phyloP scores from a whole-genome alignment of 495 filamentous ascomycete species.

The Aspergillus haitiensis region DNA sequence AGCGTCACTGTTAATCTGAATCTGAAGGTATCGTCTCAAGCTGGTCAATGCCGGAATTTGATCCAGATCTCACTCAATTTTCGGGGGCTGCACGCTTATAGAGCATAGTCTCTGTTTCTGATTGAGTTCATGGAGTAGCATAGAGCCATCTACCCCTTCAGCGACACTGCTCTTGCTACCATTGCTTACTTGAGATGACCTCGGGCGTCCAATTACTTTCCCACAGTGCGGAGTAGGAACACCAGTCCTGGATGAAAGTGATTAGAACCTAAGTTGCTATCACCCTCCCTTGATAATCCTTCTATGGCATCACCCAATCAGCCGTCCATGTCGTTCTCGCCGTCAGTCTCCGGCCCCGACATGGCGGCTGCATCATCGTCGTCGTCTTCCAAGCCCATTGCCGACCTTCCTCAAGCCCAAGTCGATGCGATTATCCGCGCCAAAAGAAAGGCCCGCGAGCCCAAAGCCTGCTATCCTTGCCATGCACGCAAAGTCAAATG shows the following conservation, averaged over 20 bases:
- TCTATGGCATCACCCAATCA: conserved; percentile 44
- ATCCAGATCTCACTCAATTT: too few relatives aligned
- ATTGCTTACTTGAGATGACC: too few relatives aligned
- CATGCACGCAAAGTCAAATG: conserved; percentile 74
- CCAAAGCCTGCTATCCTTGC: conserved; percentile 69
- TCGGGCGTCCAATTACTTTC: too few relatives aligned
- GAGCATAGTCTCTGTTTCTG: too few relatives aligned
- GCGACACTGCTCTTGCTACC: too few relatives aligned
- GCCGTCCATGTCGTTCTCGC: conserved; percentile 39
- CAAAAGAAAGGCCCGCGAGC: conserved; percentile 50
- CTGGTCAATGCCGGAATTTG: too few relatives aligned
- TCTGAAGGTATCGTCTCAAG: too few relatives aligned
- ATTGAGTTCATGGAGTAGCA: too few relatives aligned
- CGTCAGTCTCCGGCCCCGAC: conserved; percentile 30
- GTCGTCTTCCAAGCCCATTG: conserved; percentile 32
- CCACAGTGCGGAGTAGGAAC: too few relatives aligned
- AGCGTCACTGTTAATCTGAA: too few relatives aligned
- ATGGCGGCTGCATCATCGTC: conserved; percentile 26
- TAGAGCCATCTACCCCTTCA: too few relatives aligned
- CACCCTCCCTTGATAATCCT: neutral
- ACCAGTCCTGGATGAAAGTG: neutral
- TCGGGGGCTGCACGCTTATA: too few relatives aligned
- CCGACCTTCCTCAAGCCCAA: conserved; percentile 48
- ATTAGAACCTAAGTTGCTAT: neutral
- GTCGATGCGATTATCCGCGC: conserved; percentile 53